Percentiles rank a stretch among this genome's conserved stretches.
These are phyloP conservation scores for Xerocomus spinulosus DNA, from an alignment of 768 basidiomycete species.

Conservation along the genomic window DNA sequence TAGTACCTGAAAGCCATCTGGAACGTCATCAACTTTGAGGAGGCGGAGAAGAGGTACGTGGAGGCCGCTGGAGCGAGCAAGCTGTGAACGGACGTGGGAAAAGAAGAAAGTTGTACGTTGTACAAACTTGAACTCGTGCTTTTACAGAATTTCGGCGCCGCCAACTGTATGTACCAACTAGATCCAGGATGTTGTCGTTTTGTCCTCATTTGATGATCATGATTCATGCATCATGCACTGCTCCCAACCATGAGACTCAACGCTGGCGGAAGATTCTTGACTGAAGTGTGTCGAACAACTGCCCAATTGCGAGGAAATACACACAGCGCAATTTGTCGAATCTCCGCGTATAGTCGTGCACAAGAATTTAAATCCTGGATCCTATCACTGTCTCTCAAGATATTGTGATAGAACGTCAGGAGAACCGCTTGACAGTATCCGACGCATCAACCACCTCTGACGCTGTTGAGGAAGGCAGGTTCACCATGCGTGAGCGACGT, in stretches of 20 bases:
- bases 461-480: slow-evolving; percentile 34
- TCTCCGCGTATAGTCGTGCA: too few relatives aligned
- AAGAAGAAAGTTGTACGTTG: not conserved
- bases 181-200: too few relatives aligned
- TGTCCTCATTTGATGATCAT: too few relatives aligned
- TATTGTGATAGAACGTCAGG: slow-evolving; percentile 45
- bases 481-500: slow-evolving; percentile 40
- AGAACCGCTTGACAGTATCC: slow-evolving; percentile 44
- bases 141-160: too few relatives aligned
- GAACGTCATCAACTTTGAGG: slow-evolving; percentile 66
- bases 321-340: too few relatives aligned
- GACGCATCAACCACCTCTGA: slow-evolving; percentile 36
- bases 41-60: slow-evolving; percentile 61
- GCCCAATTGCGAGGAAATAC: too few relatives aligned
- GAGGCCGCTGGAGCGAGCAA: slow-evolving; percentile 36
- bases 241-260: not conserved
- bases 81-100: slow-evolving; percentile 23
- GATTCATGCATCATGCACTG: too few relatives aligned
- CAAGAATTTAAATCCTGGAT: too few relatives aligned
- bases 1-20: slow-evolving; percentile 76
- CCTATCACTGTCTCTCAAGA: slow-evolving; percentile 50
- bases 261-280: not conserved
- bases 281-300: not conserved
- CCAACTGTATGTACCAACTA: too few relatives aligned
- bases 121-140: not conserved